phyloP scores from a whole-genome alignment of 23 red algal species.

The Gracilariopsis chorda region DNA sequence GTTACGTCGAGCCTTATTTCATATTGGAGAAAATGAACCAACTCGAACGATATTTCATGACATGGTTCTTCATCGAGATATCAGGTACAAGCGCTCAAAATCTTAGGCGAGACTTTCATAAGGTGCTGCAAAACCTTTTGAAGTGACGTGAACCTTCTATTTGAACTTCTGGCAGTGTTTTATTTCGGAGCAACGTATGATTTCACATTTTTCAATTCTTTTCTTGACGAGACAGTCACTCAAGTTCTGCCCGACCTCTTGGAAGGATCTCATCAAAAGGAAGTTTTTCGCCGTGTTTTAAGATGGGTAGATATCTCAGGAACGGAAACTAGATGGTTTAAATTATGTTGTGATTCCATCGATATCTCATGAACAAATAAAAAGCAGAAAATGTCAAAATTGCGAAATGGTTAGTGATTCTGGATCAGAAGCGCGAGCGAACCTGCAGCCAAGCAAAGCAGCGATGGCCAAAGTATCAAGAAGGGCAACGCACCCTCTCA shows the following conservation, averaged over 20 bases:
- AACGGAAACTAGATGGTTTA: constrained; percentile 80
- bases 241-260: not conserved
- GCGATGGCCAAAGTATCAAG: not conserved
- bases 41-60: not conserved
- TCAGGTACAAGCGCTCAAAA: constrained; percentile 64
- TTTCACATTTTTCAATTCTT: constrained; percentile 86
- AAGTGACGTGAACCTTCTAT: constrained; percentile 71
- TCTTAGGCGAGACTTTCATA: constrained; percentile 71
- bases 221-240: constrained; percentile 48
- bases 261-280: constrained; percentile 33
- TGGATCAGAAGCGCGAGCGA: not conserved
- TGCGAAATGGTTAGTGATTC: not conserved
- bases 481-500: not conserved
- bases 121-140: constrained; percentile 49
- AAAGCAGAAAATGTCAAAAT: not conserved
- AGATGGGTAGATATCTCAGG: constrained; percentile 43
- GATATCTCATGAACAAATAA: constrained; percentile 38
- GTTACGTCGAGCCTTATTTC: constrained; percentile 52
- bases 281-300: constrained; percentile 69
- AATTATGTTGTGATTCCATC: constrained; percentile 77
- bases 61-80: constrained; percentile 40
- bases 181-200: constrained; percentile 74
- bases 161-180: constrained; percentile 87
- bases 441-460: not conserved
- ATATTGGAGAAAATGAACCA: constrained; percentile 60